Base-by-base conservation (phyloP, 2,329 filamentous ascomycete species). In the Pestalotiopsis sp. region DNA sequence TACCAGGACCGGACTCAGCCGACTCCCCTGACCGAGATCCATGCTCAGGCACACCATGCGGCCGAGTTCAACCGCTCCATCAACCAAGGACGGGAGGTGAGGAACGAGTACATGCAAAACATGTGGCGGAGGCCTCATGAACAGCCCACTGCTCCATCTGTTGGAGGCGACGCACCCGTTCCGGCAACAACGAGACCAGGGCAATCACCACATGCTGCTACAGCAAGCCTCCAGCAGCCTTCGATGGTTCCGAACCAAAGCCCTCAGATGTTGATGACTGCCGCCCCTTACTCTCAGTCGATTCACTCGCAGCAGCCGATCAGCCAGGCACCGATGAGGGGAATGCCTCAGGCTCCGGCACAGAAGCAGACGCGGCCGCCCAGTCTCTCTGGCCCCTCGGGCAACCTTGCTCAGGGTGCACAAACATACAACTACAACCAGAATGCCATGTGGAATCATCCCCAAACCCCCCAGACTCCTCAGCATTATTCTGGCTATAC, bases 31-130 rank as follows among this genome's bases (percentile, higher is more conserved):
- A 85, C 89, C 61, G 95, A 98, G 75, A 90, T 98, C 67, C 86
- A 96, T 72, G 92, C 92, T 60, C 94, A 98, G 79, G 93, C 94
- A 36, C 90, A 93, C 65, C 93, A 97, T 71, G 92, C 95, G 20
- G 93, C 94, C 69, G 95, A 98, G 74, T 97, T 92, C 83, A 98
- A 95, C 83, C 94, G 96, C 75, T 88, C 89, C 61, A 85, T 98
- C 65, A 94, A 92, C 75, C 89, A 92, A 74, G 92, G 95, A 79
- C 91, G 95, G 69, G 90, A 90, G 52, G 91, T 92, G 80, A 92
- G 96, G 69, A 89, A 86, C 69, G 91, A 95, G 69, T 97, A 94
- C 73, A 85, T 97, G 72, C 91, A 95, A 67, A 90, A 90, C 67
- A 88, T 94, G 72, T 98, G 95, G 92, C 89, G 92, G 72, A 88